Percentiles rank a stretch among this genome's conserved stretches.
phyloP scores from a whole-genome alignment of 805 yeast genomes.

The Middelhovenomyces tepae region DNA sequence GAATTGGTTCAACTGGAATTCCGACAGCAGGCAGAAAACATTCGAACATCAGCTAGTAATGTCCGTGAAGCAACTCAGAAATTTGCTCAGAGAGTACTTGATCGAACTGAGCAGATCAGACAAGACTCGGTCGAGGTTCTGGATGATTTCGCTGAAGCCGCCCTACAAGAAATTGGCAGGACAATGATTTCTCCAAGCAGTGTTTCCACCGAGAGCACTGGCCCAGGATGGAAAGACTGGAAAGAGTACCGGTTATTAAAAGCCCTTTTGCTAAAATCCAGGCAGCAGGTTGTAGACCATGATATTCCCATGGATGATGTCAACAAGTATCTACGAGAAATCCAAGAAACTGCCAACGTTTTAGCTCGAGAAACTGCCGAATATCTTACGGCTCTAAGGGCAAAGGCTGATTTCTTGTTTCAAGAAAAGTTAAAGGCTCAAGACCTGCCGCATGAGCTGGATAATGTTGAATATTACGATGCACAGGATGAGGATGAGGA shows the following conservation, averaged over 20 bases:
- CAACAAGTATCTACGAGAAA: conserved; percentile 31
- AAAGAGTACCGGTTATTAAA: conserved; percentile 36
- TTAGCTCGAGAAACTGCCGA: conserved; percentile 38
- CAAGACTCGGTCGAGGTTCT: conserved; percentile 36
- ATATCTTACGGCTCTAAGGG: conserved; percentile 20
- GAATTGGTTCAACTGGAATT: conserved; percentile 14
- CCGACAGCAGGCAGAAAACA: conserved; percentile 15
- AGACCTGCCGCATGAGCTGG: conserved; percentile 19
- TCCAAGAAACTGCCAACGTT: conserved; percentile 37
- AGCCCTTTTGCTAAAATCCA: conserved; percentile 31
- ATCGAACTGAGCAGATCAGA: conserved; percentile 17
- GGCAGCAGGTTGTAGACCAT: conserved; percentile 35
- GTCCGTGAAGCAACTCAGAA: conserved; percentile 16
- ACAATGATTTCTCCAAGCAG: conserved; percentile 26
- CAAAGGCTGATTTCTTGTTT: conserved; percentile 17
- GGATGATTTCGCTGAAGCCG: conserved; percentile 40
- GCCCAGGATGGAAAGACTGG: conserved; percentile 26
- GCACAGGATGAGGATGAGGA: conserved; percentile 29
- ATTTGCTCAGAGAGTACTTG: conserved; percentile 16
- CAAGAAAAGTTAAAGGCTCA: conserved; percentile 15
- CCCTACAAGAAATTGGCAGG: conserved; percentile 36
- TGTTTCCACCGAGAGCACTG: conserved; percentile 3
- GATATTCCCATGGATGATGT: conserved; percentile 31
- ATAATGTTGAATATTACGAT: conserved; percentile 19
- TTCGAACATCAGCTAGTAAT: conserved; percentile 19